A percentile compares a stretch with the other conserved stretches of the same genome.
Conservation (phyloP, 2,329 filamentous ascomycete genomes). For the Scedosporium aurantiacum region DNA sequence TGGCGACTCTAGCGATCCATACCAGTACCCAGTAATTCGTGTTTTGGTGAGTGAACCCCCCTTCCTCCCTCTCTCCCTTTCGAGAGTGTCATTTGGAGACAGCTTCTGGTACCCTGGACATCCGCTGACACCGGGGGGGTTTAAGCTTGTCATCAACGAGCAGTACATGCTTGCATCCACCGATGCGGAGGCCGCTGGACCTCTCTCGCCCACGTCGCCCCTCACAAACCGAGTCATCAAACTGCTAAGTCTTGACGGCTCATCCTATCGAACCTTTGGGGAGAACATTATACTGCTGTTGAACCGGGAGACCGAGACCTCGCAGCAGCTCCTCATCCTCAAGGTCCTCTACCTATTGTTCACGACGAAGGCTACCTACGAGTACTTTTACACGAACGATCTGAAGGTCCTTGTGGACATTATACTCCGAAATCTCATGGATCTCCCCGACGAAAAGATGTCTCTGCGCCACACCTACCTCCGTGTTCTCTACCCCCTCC, state of each 20-base stretch:
- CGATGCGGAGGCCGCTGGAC: slow-evolving; percentile 25
- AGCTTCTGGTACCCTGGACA: not conserved
- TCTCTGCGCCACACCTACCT: slow-evolving; percentile 86
- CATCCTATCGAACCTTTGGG: slow-evolving; percentile 83
- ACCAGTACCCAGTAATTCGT: slow-evolving; percentile 89
- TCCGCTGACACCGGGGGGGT: slow-evolving; percentile 10
- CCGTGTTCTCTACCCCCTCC: slow-evolving; percentile 77
- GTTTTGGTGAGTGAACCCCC: slow-evolving; percentile 57
- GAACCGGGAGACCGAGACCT: slow-evolving; percentile 90
- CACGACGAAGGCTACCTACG: slow-evolving; percentile 80
- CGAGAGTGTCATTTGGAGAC: not conserved
- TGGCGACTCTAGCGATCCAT: slow-evolving; percentile 71
- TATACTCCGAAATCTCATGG: slow-evolving; percentile 91
- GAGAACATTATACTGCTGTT: slow-evolving; percentile 93
- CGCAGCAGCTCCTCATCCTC: slow-evolving; percentile 87
- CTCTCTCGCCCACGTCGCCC: slow-evolving; percentile 31
- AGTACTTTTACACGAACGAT: slow-evolving; percentile 99
- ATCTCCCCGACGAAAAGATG: slow-evolving; percentile 73
- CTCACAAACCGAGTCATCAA: slow-evolving; percentile 93
- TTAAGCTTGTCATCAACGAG: slow-evolving; percentile 84
- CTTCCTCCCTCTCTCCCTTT: not conserved
- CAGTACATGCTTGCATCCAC: slow-evolving; percentile 85
- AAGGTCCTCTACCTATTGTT: slow-evolving; percentile 94
- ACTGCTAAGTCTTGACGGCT: slow-evolving; percentile 69
- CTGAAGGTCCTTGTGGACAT: slow-evolving; percentile 89